A percentile compares a stretch with the other conserved stretches of the same genome.
These are phyloP conservation scores for Phlegmacium glaucopus DNA, from an alignment of 768 basidiomycete genomes.

Conservation along the genomic window DNA sequence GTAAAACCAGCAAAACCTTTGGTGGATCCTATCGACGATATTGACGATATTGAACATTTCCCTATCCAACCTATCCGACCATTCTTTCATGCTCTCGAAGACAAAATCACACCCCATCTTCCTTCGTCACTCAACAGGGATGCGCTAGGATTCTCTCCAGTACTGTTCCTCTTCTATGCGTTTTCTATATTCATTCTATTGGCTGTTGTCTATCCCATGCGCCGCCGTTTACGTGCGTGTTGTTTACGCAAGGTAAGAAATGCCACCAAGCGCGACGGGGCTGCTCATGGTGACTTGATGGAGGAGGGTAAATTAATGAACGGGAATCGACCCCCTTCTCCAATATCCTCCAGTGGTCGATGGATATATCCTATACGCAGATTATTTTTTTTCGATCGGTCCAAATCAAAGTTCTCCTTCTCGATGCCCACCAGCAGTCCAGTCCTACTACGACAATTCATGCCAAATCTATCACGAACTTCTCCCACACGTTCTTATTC, in stretches of 20 bases:
- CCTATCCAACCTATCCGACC: slow-evolving; percentile 66
- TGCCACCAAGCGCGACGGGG: slow-evolving; percentile 29
- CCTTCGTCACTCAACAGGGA: slow-evolving; percentile 58
- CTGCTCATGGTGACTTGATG: slow-evolving; percentile 35
- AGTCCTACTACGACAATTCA: slow-evolving; percentile 24
- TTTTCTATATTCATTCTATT: slow-evolving; percentile 39
- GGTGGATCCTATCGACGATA: slow-evolving; percentile 71
- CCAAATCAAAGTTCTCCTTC: slow-evolving; percentile 22
- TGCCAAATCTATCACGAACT: slow-evolving; percentile 18
- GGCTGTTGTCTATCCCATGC: slow-evolving; percentile 51
- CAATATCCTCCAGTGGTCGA: slow-evolving; percentile 24
- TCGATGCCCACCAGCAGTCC: slow-evolving; percentile 23
- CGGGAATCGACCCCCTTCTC: slow-evolving; percentile 29
- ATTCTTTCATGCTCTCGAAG: slow-evolving; percentile 58
- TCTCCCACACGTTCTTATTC: slow-evolving; percentile 38
- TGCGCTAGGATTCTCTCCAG: slow-evolving; percentile 71
- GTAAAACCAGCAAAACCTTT: slow-evolving; percentile 49
- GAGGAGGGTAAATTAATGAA: slow-evolving; percentile 45
- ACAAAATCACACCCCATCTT: slow-evolving; percentile 62
- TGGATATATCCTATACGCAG: slow-evolving; percentile 36
- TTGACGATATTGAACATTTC: slow-evolving; percentile 46
- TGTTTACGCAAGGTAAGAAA: slow-evolving; percentile 43
- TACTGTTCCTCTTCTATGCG: slow-evolving; percentile 57
- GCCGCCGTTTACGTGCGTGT: slow-evolving; percentile 47
- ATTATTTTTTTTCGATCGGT: slow-evolving; percentile 25